Conservation (phyloP, 2,329 filamentous ascomycete genomes). For the Colletotrichum tropicale region DNA sequence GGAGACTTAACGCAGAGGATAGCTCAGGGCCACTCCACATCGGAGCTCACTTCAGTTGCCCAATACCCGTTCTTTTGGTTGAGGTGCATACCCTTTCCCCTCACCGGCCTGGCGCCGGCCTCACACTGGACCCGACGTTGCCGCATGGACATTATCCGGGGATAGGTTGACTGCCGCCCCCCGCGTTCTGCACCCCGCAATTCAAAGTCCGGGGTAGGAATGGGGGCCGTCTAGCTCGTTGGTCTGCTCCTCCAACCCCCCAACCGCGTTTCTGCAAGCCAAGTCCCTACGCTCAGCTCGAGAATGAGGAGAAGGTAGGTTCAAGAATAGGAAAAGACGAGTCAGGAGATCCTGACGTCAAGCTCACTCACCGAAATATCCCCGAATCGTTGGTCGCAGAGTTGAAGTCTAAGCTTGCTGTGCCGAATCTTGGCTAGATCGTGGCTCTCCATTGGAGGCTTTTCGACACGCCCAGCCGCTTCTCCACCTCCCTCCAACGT, state of each 20-base stretch:
- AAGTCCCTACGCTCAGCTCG: not conserved
- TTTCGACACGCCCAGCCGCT: not conserved
- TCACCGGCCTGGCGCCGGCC: not conserved
- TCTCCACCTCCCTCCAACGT: slow-evolving; percentile 8
- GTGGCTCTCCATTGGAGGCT: slow-evolving; percentile 7
- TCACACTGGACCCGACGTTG: not conserved
- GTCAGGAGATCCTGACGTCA: slow-evolving; percentile 10
- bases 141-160: slow-evolving; percentile 2
- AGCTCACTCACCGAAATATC: slow-evolving; percentile 16
- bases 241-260: not conserved
- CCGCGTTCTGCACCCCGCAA: slow-evolving; percentile 19
- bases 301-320: slow-evolving; percentile 6
- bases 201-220: slow-evolving; percentile 15
- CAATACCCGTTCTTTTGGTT: not conserved
- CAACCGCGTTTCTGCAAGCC: not conserved
- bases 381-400: slow-evolving; percentile 8
- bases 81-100: not conserved
- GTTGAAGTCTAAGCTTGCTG: slow-evolving; percentile 19
- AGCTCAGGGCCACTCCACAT: not conserved
- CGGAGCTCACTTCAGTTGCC: not conserved
- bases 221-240: not conserved
- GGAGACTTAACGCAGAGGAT: not conserved
- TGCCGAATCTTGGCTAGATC: slow-evolving; percentile 11
- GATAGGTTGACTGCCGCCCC: not conserved
- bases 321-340: not conserved